Evolutionary conservation across 1,284 basidiomycete genomes (phyloP).

Genomic region (Boletus sp.): DNA sequence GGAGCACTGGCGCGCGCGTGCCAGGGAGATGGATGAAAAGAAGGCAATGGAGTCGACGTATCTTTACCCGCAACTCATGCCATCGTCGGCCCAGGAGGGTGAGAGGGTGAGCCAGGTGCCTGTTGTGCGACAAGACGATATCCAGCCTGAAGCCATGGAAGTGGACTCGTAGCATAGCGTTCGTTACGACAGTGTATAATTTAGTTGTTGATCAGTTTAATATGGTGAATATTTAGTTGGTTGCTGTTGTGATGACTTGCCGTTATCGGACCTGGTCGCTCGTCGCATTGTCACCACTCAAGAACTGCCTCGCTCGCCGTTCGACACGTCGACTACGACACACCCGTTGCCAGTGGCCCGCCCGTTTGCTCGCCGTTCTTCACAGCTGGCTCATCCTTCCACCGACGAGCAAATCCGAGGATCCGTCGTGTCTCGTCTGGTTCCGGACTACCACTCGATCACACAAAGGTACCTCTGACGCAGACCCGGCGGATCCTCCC

Average conservation of each 20-base stretch:
- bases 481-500: slow-evolving; percentile 52
- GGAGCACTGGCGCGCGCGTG: slow-evolving; percentile 37
- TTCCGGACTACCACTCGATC: slow-evolving; percentile 35
- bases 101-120: slow-evolving; percentile 1
- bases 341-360: slow-evolving; percentile 1
- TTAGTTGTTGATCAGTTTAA: background rate
- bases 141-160: slow-evolving; percentile 32
- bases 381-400: slow-evolving; percentile 2
- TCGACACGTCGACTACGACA: slow-evolving; percentile 17
- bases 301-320: slow-evolving; percentile 8
- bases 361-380: background rate
- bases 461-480: slow-evolving; percentile 41
- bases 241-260: slow-evolving; percentile 22
- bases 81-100: background rate
- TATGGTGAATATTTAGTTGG: background rate
- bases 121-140: slow-evolving; percentile 6
- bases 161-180: slow-evolving; percentile 30
- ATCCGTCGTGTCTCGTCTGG: slow-evolving; percentile 48
- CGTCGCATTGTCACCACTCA: slow-evolving; percentile 9
- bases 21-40: slow-evolving; percentile 33
- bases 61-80: slow-evolving; percentile 15
- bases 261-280: slow-evolving; percentile 17
- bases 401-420: slow-evolving; percentile 26
- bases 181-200: background rate
- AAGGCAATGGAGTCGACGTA: slow-evolving; percentile 33